Percentiles rank a stretch among this genome's conserved stretches.
Conservation (phyloP, 2,329 filamentous ascomycete genomes). For the Teratosphaeria destructans region DNA sequence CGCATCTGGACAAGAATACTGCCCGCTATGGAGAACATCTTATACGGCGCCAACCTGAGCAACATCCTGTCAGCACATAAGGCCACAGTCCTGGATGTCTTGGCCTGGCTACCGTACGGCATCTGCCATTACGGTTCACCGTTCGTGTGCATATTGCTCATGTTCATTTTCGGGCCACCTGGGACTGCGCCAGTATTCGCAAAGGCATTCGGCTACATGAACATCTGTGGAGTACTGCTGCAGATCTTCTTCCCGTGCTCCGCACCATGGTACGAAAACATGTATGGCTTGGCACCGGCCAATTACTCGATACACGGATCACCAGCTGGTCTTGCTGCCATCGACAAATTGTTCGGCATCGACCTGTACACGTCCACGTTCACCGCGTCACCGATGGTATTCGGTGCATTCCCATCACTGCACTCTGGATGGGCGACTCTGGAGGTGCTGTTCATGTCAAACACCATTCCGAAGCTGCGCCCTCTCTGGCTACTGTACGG, state of each 20-base stretch:
- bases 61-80: constrained; percentile 91
- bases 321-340: constrained; percentile 76
- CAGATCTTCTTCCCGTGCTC: constrained; percentile 89
- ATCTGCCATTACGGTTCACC: constrained; percentile 83
- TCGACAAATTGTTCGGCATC: constrained; percentile 81
- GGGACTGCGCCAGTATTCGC: constrained; percentile 77
- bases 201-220: constrained; percentile 84
- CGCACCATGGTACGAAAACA: constrained; percentile 93
- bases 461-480: constrained; percentile 76
- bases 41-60: constrained; percentile 91
- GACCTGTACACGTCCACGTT: constrained; percentile 92
- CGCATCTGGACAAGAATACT: constrained; percentile 94
- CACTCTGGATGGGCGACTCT: constrained; percentile 84
- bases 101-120: constrained; percentile 91
- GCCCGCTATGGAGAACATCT: constrained; percentile 87
- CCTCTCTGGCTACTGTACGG: constrained; percentile 74
- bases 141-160: constrained; percentile 62
- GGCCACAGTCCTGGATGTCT: constrained; percentile 68
- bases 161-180: constrained; percentile 84
- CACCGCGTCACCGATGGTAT: constrained; percentile 79
- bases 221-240: constrained; percentile 74
- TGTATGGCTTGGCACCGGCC: constrained; percentile 79
- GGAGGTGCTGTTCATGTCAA: constrained; percentile 84
- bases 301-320: constrained; percentile 87
- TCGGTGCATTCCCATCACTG: constrained; percentile 88